Evolutionary conservation across 805 yeast genomes (phyloP).

Genomic region (Lipomyces oligophaga): DNA sequence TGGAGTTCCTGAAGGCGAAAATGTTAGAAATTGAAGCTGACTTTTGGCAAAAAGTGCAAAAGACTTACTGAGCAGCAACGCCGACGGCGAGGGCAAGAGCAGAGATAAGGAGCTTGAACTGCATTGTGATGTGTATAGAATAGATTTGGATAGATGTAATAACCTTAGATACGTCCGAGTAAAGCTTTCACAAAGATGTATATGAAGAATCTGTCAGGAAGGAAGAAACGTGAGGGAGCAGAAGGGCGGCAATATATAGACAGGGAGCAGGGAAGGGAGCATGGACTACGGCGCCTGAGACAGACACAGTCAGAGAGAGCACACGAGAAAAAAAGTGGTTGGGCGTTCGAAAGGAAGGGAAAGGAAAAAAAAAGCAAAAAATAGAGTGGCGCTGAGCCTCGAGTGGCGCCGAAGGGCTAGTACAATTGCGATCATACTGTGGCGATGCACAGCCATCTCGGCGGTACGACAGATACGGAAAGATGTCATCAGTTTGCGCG

Average conservation of each 20-base stretch:
- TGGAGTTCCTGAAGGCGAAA: slow-evolving; percentile 12
- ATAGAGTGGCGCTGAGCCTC: background rate
- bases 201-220: slow-evolving; percentile 1
- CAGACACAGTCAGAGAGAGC: too few species aligned
- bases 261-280: too few species aligned
- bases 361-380: too few species aligned
- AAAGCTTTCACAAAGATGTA: too few species aligned
- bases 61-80: slow-evolving; percentile 17
- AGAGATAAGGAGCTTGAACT: slow-evolving; percentile 29
- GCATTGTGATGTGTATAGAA: slow-evolving; percentile 24
- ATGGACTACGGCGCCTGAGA: too few species aligned
- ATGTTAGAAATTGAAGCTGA: slow-evolving; percentile 10
- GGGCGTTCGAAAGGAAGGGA: too few species aligned
- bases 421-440: slow-evolving; percentile 4
- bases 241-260: slow-evolving; percentile 11
- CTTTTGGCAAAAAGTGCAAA: background rate
- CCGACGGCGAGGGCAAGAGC: slow-evolving; percentile 31
- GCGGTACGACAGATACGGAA: too few species aligned
- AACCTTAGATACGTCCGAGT: too few species aligned
- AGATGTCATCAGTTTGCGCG: too few species aligned
- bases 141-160: background rate
- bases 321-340: too few species aligned
- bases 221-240: background rate
- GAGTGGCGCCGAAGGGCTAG: slow-evolving; percentile 1
- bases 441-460: too few species aligned